Base-by-base conservation (phyloP, 768 basidiomycete genomes). In the Tricholoma bakamatsutake region DNA sequence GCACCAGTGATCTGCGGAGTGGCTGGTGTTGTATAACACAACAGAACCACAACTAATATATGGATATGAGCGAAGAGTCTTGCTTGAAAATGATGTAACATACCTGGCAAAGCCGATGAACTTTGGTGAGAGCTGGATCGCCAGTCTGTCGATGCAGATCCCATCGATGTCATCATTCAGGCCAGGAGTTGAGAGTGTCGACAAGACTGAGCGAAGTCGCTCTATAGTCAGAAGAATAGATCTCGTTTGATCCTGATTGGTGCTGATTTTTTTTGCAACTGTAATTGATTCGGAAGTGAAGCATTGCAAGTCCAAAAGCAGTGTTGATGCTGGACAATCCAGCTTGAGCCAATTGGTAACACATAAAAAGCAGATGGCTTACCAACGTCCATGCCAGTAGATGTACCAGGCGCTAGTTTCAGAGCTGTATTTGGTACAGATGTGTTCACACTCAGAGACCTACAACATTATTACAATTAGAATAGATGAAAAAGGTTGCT, bases 101-200 rank as follows among this genome's bases (percentile, higher is more conserved):
- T 61, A 88, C 84, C 80, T 79, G 18, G 73, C 64, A 48, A 80
- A 70, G 8, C 87, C 86, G 27, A 77, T 66, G 1, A 71, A 64
- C 18, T 68, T 69, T 13, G 61, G 64, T 1, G 79, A 75, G 17
- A 64, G 64, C 1, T 57, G 50, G 5, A 86, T 72, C 0, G 76
- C 80, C 9, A 96, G 72, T 50, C 80, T 81, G 3, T 76, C 73
- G 40, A 70, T 71, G 60, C 88, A 89, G 4, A 90, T 77, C 3
- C 75, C 73, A 60, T 96, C 93, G 18, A 90, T 84, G 39, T 82
- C 85, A 0, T 71, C 64, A 59, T 84, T 87, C 18, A 95, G 62
- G 3, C 87, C 87, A 30, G 82, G 84, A 0, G 89, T 87, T 34
- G 93, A 64, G 12, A 92, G 65, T 0, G 76, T 67, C 3, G 87